Evolutionary conservation across 169 alveolate species (phyloP).

Genomic region (Cryptosporidium xiaoi): DNA sequence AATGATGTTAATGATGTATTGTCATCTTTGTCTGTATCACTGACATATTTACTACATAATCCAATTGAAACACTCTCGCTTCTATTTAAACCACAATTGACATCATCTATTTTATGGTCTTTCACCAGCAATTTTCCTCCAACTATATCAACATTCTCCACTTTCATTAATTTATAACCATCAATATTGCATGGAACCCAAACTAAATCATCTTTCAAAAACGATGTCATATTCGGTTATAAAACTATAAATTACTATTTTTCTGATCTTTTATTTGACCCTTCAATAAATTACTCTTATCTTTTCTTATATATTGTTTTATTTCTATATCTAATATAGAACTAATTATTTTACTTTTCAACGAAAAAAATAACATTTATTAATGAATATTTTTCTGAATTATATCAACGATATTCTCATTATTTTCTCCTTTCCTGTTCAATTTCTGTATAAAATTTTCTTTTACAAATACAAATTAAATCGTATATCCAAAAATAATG

Average conservation of each 20-base stretch:
- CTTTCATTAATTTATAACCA: conserved; percentile 58
- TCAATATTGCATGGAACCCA: conserved; percentile 73
- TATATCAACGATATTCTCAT: no score
- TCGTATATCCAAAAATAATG: no score
- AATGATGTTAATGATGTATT: conserved; percentile 78
- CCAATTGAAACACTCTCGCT: conserved; percentile 21
- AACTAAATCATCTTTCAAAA: conserved; percentile 55
- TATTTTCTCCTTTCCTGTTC: no score
- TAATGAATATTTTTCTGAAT: no score
- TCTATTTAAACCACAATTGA: conserved; percentile 6
- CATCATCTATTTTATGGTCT: background rate
- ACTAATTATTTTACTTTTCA: no score
- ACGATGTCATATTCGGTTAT: conserved; percentile 10
- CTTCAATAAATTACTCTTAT: background rate
- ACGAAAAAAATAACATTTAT: no score
- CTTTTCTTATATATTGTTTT: no score
- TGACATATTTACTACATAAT: conserved; percentile 13
- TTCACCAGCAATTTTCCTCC: conserved; percentile 16
- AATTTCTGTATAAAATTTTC: no score
- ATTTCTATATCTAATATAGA: no score
- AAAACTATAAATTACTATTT: background rate
- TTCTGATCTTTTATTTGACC: background rate
- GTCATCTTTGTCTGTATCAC: conserved; percentile 74
- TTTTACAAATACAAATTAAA: no score
- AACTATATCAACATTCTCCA: conserved; percentile 40